A percentile compares a stretch with the other conserved stretches of the same genome.
These are phyloP conservation scores for Brettanomyces sp. DNA, from an alignment of 805 yeast genomes.

Conservation along the genomic window DNA sequence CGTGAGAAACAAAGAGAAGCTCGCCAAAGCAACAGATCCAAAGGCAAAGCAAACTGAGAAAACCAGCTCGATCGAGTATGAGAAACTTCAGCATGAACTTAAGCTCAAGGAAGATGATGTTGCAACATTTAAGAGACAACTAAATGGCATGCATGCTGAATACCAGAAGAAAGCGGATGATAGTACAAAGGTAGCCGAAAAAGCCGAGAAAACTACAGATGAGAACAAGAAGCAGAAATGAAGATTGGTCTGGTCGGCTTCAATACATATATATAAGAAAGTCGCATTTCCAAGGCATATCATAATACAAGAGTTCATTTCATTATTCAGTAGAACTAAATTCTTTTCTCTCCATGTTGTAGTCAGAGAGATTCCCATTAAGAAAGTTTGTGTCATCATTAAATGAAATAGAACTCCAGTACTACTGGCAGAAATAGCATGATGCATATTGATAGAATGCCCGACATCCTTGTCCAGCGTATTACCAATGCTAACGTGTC, in stretches of 20 bases:
- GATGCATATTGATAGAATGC: not conserved
- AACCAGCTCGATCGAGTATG: conserved; percentile 22
- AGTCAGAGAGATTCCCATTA: conserved; percentile 29
- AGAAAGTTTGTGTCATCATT: conserved; percentile 19
- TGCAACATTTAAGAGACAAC: conserved; percentile 29
- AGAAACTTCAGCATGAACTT: conserved; percentile 26
- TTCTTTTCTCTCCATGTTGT: conserved; percentile 17
- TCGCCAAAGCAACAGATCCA: conserved; percentile 8
- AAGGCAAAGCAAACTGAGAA: conserved; percentile 14
- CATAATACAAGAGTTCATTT: not conserved
- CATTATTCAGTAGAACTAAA: not conserved
- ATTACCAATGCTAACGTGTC: too few relatives aligned
- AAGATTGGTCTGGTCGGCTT: too few relatives aligned
- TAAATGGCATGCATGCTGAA: conserved; percentile 29
- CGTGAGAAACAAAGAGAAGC: conserved; percentile 26
- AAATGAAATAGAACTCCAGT: not conserved
- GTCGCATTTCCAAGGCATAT: not conserved
- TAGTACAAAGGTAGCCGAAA: not conserved
- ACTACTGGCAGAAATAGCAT: not conserved
- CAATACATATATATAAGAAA: not conserved
- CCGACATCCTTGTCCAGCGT: too few relatives aligned
- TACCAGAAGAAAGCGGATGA: conserved; percentile 27
- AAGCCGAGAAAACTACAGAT: not conserved
- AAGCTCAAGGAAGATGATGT: conserved; percentile 29
- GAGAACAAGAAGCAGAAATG: not conserved